Evolutionary conservation across 2,329 filamentous ascomycete genomes (phyloP).

Genomic region (Amesomyces nigricolor): DNA sequence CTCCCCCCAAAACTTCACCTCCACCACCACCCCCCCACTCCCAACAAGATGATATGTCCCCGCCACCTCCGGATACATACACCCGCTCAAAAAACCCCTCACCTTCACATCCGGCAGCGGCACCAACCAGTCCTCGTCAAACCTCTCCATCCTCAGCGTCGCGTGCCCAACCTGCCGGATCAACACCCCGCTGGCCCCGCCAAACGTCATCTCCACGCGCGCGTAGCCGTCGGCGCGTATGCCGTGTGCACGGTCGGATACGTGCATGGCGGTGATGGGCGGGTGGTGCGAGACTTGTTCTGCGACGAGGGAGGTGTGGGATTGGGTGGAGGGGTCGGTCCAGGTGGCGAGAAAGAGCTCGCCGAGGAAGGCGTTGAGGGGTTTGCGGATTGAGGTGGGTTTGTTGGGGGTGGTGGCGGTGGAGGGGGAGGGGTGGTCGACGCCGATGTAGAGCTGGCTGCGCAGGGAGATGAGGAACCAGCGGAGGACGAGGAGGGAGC

Average conservation of each 20-base stretch:
- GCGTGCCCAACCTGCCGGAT: slow-evolving; percentile 48
- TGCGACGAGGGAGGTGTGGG: slow-evolving; percentile 32
- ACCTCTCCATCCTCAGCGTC: slow-evolving; percentile 43
- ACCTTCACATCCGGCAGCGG: slow-evolving; percentile 45
- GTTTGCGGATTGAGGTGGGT: slow-evolving; percentile 46
- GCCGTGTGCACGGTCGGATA: slow-evolving; percentile 38
- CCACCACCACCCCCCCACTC: slow-evolving; percentile 41
- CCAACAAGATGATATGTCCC: slow-evolving; percentile 42
- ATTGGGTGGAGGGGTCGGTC: slow-evolving; percentile 28
- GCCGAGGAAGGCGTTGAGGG: slow-evolving; percentile 48
- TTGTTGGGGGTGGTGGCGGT: background rate
- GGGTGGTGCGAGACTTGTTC: slow-evolving; percentile 52
- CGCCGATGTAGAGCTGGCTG: slow-evolving; percentile 44
- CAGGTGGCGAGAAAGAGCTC: slow-evolving; percentile 44
- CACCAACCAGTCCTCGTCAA: slow-evolving; percentile 45
- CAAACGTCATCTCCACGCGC: slow-evolving; percentile 48
- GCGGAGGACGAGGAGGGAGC: slow-evolving; percentile 42
- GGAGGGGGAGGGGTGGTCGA: slow-evolving; percentile 28
- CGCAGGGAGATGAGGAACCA: slow-evolving; percentile 43
- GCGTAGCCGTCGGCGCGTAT: slow-evolving; percentile 47
- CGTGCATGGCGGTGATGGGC: slow-evolving; percentile 48
- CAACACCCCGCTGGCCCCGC: slow-evolving; percentile 36
- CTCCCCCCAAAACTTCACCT: slow-evolving; percentile 43
- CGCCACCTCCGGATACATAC: slow-evolving; percentile 44
- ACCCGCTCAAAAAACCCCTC: slow-evolving; percentile 42